A percentile compares a stretch with the other conserved stretches of the same genome.
phyloP scores from a whole-genome alignment of 1,284 basidiomycete genomes.

The Thelephora terrestris region DNA sequence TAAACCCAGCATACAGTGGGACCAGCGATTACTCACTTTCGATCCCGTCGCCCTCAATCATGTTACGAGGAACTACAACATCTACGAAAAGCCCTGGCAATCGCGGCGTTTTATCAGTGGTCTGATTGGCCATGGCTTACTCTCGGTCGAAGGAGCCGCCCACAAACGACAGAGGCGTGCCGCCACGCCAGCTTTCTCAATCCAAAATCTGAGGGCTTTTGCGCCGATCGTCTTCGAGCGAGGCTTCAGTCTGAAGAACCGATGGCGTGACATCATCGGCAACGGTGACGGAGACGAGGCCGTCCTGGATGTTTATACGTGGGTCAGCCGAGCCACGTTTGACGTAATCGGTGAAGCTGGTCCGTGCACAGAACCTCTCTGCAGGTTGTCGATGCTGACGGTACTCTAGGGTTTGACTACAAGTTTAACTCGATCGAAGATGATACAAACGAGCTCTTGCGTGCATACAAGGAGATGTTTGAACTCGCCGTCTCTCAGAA shows the following conservation, averaged over 20 bases:
- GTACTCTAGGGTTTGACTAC: constrained; percentile 59
- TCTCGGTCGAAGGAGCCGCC: constrained; percentile 62
- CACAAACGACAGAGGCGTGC: constrained; percentile 71
- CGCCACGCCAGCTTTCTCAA: constrained; percentile 66
- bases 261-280: constrained; percentile 40
- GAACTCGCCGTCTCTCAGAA: constrained; percentile 52
- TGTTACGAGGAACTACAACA: constrained; percentile 54
- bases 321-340: constrained; percentile 69
- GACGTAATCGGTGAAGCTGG: constrained; percentile 74
- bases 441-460: constrained; percentile 64
- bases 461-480: constrained; percentile 76
- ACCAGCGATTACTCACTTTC: constrained; percentile 63
- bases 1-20: constrained; percentile 43
- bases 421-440: constrained; percentile 68
- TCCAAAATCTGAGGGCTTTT: constrained; percentile 59
- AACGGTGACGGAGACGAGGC: constrained; percentile 14
- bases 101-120: constrained; percentile 61
- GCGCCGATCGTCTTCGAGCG: constrained; percentile 63
- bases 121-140: constrained; percentile 69
- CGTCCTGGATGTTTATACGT: constrained; percentile 56
- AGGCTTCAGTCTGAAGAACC: constrained; percentile 49
- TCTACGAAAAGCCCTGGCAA: constrained; percentile 76
- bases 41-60: constrained; percentile 64
- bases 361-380: constrained; percentile 17
- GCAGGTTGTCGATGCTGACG: not conserved